Conservation (phyloP, 2,329 filamentous ascomycete genomes). For the Epichloe brachyelytri region DNA sequence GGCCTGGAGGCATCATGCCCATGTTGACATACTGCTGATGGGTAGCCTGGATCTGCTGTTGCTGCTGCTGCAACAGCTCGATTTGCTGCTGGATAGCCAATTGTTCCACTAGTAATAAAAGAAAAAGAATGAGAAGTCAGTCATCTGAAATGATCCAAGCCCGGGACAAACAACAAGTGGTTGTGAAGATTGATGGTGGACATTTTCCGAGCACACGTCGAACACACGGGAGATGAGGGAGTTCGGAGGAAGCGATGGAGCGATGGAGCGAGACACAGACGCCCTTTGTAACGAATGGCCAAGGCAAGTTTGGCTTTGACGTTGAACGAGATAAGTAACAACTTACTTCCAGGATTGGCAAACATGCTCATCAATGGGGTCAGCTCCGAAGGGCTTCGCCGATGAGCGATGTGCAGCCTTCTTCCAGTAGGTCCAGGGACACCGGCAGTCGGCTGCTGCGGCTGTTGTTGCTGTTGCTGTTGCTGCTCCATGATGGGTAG, state of each 20-base stretch:
- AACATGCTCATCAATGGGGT: slow-evolving; percentile 96
- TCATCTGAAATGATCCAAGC: background rate
- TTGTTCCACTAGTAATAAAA: slow-evolving; percentile 65
- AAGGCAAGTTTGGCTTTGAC: background rate
- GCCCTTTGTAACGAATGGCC: background rate
- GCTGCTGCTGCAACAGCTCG: slow-evolving; percentile 91
- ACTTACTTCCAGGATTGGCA: slow-evolving; percentile 51
- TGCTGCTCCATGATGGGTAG: slow-evolving; percentile 46
- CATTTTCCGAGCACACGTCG: background rate
- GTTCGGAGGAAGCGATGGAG: background rate
- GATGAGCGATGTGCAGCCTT: slow-evolving; percentile 92
- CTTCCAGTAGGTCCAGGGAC: slow-evolving; percentile 68
- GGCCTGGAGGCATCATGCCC: slow-evolving; percentile 82
- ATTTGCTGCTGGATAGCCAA: slow-evolving; percentile 96
- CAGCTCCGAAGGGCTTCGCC: slow-evolving; percentile 91
- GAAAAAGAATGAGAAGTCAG: slow-evolving; percentile 4
- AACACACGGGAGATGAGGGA: background rate
- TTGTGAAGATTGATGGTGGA: background rate
- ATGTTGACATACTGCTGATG: slow-evolving; percentile 97
- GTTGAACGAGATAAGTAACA: slow-evolving; percentile 1
- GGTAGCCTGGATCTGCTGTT: slow-evolving; percentile 91
- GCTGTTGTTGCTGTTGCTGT: slow-evolving; percentile 41
- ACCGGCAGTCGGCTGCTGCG: slow-evolving; percentile 39
- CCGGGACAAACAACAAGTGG: background rate
- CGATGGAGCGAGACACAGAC: background rate